Base-by-base conservation (phyloP, 1,284 basidiomycete genomes). In the Ustilago sp. region DNA sequence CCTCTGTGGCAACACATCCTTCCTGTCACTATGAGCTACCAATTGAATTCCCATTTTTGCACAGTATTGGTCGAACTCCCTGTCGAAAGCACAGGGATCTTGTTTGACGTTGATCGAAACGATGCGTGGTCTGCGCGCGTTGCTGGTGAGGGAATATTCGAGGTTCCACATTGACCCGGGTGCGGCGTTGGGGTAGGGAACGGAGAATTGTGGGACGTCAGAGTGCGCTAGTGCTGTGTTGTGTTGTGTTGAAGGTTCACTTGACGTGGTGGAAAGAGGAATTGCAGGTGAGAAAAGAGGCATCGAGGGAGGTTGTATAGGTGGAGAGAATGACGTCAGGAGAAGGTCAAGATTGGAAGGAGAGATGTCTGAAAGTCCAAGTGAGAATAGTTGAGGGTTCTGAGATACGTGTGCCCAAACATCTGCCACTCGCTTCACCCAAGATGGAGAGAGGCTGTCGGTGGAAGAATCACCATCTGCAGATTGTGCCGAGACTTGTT, bases 61-160 rank as follows among this genome's bases (percentile, higher is more conserved):
- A 58, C 81, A 83, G 57, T 72, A 83, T 36, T 71, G 59, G 39
- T 65, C 69, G 59, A 82, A 63, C 11, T 63, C 45, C 1, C 66
- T 48, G 65, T 81, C 80, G 23, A 77, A 80, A 3, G 74, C 68
- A 31, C 71, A 79, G 0, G 76, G 73, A 32, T 79, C 73, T 12
- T 79, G 66, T 35, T 80, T 79, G 59, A 80, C 70, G 58, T 80
- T 80, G 69, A 80, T 82, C 9, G 79, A 74, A 4, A 72, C 65
- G 7, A 80, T 35, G 47, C 79, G 47, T 34, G 79, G 80, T 23
- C 80, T 36, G 12, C 77, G 63, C 17, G 75, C 60, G 4, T 31
- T 31, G 43, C 60, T 63, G 23, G 64, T 59, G 56, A 76, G 51
- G 13, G 64, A 69, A 57, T 75, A 77, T 39, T 71, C 74, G 51